Evolutionary conservation across 2,329 filamentous ascomycete species (phyloP), one percentile per base, ranked within the genome.

Genomic region (Cladorrhinum sp.): DNA sequence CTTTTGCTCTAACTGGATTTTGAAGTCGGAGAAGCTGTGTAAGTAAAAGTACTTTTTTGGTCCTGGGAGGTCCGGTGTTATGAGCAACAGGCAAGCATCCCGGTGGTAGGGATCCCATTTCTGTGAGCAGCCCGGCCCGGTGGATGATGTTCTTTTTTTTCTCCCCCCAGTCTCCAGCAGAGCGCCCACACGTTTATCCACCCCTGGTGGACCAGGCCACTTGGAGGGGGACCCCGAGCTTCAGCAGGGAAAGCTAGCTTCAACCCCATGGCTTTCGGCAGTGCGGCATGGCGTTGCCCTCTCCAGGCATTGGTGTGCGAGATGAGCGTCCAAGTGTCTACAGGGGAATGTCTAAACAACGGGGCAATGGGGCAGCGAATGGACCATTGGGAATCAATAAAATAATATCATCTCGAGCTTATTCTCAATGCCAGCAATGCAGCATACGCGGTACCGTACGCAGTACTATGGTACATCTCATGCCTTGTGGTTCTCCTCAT

Each of bases 231-330:
- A 48, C 50, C 45, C 48, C 60, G 38, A 45, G n/a, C 53, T 56
- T 38, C 53, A 56, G 54, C 50, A 56, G 52, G 53, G 55, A 62
- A 52, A 38, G 38, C 60, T 61, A 62, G 62, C 50, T 57, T 62
- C 50, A 62, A 51, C 24, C 55, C 62, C 64, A 65, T 64, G 66
- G 62, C 59, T 64, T 65, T 65, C 65, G 67, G 67, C 65, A 68
- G 63, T 64, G 66, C 66, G 67, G 67, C 67, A 66, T 68, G 66
- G 62, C 63, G 65, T 66, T 62, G 58, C 63, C 48, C 53, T 64
- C 61, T 62, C 59, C 55, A 57, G 48, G 50, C 49, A 62, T 49
- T 60, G 55, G 55, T 58, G 61, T 60, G 61, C 57, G 52, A 65
- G 61, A 65, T 38, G 52, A 36, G 8, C 41, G 16, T 45, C n/a